phyloP scores from a whole-genome alignment of 805 yeast genomes.

The Barnettozyma sucrosica region DNA sequence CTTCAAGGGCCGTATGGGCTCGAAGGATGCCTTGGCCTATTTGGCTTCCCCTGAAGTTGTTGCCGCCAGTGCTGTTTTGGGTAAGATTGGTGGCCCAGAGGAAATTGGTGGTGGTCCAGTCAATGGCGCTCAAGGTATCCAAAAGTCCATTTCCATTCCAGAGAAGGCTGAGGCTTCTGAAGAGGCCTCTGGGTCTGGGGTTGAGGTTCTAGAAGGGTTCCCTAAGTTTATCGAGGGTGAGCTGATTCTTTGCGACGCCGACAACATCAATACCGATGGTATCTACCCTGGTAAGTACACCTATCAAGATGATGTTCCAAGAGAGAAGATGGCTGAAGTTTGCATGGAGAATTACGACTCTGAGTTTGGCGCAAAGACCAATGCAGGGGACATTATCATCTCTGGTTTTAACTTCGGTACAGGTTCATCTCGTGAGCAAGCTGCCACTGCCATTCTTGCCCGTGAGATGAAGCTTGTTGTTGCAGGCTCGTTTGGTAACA shows the following conservation, averaged over 20 bases:
- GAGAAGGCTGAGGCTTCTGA: slow-evolving; percentile 21
- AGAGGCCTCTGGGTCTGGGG: slow-evolving; percentile 33
- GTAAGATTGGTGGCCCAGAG: slow-evolving; percentile 88
- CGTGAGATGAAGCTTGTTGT: slow-evolving; percentile 89
- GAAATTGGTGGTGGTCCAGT: slow-evolving; percentile 66
- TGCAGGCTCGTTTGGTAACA: slow-evolving; percentile 96
- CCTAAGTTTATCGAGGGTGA: slow-evolving; percentile 89
- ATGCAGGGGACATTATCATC: slow-evolving; percentile 83
- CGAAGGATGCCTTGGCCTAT: slow-evolving; percentile 91
- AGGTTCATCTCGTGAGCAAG: slow-evolving; percentile 98
- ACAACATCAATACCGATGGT: slow-evolving; percentile 95
- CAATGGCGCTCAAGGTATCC: slow-evolving; percentile 43
- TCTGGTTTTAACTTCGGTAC: slow-evolving; percentile 97
- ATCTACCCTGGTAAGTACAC: slow-evolving; percentile 99
- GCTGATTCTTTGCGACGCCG: slow-evolving; percentile 92
- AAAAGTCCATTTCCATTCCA: slow-evolving; percentile 31
- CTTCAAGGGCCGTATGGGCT: slow-evolving; percentile 99
- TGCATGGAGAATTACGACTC: slow-evolving; percentile 98
- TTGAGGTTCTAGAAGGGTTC: slow-evolving; percentile 85
- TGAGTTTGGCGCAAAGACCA: slow-evolving; percentile 76
- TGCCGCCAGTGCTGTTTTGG: slow-evolving; percentile 96
- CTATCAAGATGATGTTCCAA: slow-evolving; percentile 93
- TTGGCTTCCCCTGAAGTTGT: slow-evolving; percentile 97
- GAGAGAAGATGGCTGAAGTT: slow-evolving; percentile 96
- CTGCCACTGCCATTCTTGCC: slow-evolving; percentile 96